phyloP scores from a whole-genome alignment of 495 filamentous ascomycete species.

The Aspergillus saccharolyticus region DNA sequence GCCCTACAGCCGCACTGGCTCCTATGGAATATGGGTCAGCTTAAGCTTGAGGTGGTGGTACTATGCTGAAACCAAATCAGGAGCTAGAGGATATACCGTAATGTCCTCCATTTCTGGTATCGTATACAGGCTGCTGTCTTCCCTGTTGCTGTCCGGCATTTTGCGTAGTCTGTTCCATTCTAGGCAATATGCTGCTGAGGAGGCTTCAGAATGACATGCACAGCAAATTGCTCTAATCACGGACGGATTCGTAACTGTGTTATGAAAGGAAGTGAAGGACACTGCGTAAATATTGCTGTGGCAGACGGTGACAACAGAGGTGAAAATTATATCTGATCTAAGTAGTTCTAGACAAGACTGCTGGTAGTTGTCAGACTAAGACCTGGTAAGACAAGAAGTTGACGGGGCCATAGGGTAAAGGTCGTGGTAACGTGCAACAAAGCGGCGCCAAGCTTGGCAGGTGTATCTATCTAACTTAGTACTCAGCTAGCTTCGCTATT shows the following conservation, averaged over 20 bases:
- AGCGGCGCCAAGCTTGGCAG: constrained; percentile 5
- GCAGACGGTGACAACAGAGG: not conserved
- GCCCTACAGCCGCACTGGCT: constrained; percentile 73
- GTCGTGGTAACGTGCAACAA: not conserved
- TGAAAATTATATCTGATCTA: not conserved
- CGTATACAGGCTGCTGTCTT: constrained; percentile 65
- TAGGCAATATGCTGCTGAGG: not conserved
- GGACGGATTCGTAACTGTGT: no score
- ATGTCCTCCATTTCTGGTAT: constrained; percentile 76
- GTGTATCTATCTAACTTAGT: not conserved
- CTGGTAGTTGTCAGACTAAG: not conserved
- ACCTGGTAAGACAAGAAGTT: not conserved
- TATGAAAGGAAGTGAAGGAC: no score
- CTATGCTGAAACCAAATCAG: not conserved
- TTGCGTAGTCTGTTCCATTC: constrained; percentile 56
- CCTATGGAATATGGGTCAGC: constrained; percentile 43
- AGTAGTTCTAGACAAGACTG: not conserved
- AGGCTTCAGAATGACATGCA: not conserved
- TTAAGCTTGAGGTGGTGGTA: not conserved
- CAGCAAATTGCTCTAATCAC: not conserved
- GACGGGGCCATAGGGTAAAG: not conserved
- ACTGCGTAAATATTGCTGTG: no score
- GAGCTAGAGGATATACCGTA: constrained; percentile 55
- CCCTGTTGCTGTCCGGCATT: constrained; percentile 51
- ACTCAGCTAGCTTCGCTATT: no score